These are phyloP conservation scores for Endotrypanum monterogeii DNA, from an alignment of 208 protist genomes.

Conservation along the genomic window DNA sequence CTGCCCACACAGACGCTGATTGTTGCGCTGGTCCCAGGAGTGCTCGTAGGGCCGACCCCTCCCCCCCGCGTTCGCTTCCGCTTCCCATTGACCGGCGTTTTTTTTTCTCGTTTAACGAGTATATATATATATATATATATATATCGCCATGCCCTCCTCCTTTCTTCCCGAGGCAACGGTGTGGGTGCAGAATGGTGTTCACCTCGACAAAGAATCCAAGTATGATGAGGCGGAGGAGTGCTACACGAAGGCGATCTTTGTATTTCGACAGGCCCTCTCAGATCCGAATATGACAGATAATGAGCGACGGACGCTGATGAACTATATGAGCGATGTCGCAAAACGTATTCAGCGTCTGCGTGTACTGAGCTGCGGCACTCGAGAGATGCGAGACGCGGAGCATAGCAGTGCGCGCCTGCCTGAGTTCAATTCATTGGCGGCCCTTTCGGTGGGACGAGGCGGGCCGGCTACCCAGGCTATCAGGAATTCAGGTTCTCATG, in stretches of 20 bases:
- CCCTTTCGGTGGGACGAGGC: conserved; percentile 11
- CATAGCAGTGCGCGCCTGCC: background rate
- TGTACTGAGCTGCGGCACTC: conserved; percentile 11
- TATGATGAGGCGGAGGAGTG: conserved; percentile 75
- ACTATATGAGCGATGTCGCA: conserved; percentile 67
- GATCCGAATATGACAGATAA: conserved; percentile 35
- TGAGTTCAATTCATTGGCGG: conserved; percentile 1
- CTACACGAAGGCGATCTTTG: conserved; percentile 58
- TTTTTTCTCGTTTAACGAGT: too few species aligned
- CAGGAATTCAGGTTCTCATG: conserved; percentile 10
- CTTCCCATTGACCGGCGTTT: background rate
- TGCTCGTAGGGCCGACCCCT: too few species aligned
- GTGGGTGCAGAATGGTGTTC: conserved; percentile 57
- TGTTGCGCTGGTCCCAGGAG: too few species aligned
- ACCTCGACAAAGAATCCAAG: conserved; percentile 45
- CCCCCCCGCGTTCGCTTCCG: too few species aligned
- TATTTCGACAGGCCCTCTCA: conserved; percentile 42
- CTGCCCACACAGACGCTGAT: too few species aligned
- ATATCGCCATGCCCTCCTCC: conserved; percentile 15
- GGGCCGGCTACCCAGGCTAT: background rate
- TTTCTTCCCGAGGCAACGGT: conserved; percentile 23
- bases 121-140: too few species aligned
- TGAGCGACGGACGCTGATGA: conserved; percentile 42
- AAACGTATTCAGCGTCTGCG: conserved; percentile 58
- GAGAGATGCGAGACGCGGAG: conserved; percentile 12